Conservation (phyloP, 2,329 filamentous ascomycete species). For the Leptoxyphium fumago region DNA sequence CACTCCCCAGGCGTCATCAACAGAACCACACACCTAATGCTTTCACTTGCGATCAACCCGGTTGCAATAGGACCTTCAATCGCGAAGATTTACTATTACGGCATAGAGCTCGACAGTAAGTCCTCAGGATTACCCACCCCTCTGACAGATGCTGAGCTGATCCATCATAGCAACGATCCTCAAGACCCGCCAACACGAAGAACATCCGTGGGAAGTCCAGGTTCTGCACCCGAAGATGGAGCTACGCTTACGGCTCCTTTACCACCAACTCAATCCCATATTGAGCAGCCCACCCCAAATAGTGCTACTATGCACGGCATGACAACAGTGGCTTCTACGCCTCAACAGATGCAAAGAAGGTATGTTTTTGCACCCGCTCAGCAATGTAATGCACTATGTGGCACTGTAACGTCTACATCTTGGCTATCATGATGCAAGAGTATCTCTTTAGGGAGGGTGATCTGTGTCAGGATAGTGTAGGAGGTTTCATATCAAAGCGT, state of each 20-base stretch:
- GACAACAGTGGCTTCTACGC: too few species aligned
- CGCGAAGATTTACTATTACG: conserved; percentile 30
- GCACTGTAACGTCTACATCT: too few species aligned
- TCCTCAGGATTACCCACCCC: not conserved
- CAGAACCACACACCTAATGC: conserved; percentile 30
- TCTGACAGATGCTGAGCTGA: not conserved
- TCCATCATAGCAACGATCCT: conserved; percentile 9
- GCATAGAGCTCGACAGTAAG: conserved; percentile 32
- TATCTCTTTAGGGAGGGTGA: too few species aligned
- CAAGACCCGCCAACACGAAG: conserved; percentile 9
- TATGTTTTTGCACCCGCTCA: too few species aligned
- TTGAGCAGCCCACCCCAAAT: too few species aligned
- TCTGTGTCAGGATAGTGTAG: too few species aligned
- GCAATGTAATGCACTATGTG: too few species aligned
- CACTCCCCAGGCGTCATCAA: conserved; percentile 27
- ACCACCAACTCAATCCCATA: not conserved
- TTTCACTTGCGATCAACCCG: conserved; percentile 25
- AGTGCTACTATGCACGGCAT: too few species aligned
- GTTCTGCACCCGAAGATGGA: conserved; percentile 5
- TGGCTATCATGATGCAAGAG: too few species aligned
- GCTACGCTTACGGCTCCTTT: not conserved
- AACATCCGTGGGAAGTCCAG: conserved; percentile 10
- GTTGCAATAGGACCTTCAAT: conserved; percentile 29
- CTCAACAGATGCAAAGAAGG: too few species aligned
- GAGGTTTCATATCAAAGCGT: too few species aligned